Percentiles rank a stretch among this genome's conserved stretches.
Evolutionary conservation across 1,139 yeast species (phyloP).

Genomic region (Candida tropicalis): DNA sequence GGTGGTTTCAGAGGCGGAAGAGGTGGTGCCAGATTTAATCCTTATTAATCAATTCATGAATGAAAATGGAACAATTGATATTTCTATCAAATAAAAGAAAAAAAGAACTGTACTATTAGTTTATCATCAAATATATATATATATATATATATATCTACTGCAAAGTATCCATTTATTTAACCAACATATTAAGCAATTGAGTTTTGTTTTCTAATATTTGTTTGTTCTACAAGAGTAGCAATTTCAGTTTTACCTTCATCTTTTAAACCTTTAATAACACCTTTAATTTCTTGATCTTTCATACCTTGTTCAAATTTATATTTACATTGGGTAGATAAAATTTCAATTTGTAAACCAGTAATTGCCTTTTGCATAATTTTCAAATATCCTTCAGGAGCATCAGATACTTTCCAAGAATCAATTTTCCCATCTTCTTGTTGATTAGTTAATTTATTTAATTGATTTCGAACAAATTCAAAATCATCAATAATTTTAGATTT

Average conservation of each 20-base stretch:
- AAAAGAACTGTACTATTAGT: too few relatives aligned
- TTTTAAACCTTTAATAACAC: conserved; percentile 53
- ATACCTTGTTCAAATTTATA: conserved; percentile 63
- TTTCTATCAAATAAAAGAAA: neutral
- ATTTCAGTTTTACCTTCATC: conserved; percentile 27
- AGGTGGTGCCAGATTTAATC: conserved; percentile 30
- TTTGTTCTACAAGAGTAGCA: conserved; percentile 24
- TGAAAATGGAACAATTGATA: neutral
- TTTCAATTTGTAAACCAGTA: conserved; percentile 59
- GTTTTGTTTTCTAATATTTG: conserved; percentile 16
- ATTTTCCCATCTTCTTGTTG: conserved; percentile 48
- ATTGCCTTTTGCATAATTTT: conserved; percentile 54
- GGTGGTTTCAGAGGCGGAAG: conserved; percentile 23
- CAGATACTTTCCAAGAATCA: conserved; percentile 56
- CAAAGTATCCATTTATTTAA: too few relatives aligned
- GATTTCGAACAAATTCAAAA: conserved; percentile 48
- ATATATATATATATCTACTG: too few relatives aligned
- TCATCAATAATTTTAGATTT: conserved; percentile 51
- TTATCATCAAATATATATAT: too few relatives aligned
- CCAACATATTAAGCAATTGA: neutral
- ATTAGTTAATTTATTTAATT: conserved; percentile 48
- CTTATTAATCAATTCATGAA: conserved; percentile 17
- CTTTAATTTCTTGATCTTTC: conserved; percentile 47
- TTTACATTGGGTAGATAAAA: conserved; percentile 54
- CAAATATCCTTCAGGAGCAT: conserved; percentile 58